These are phyloP conservation scores for Dryas alaskensis DNA, from an alignment of 306 rosid genomes.

Conservation along the genomic window DNA sequence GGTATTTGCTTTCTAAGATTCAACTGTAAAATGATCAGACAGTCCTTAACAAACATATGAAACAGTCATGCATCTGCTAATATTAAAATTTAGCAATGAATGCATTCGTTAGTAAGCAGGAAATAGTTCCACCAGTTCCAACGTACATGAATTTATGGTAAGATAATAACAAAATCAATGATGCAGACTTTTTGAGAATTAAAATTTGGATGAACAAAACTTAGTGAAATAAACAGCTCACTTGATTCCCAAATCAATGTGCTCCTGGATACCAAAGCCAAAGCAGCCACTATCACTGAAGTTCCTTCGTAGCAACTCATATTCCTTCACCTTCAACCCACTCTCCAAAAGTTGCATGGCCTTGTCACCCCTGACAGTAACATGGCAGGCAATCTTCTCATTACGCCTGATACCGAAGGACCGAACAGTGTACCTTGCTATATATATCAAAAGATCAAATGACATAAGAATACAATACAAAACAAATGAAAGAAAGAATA, in stretches of 20 bases:
- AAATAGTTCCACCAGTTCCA: background rate
- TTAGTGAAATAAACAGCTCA: conserved; percentile 28
- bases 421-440: conserved; percentile 78
- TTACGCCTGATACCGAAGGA: conserved; percentile 80
- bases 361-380: conserved; percentile 83
- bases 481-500: background rate
- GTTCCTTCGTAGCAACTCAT: conserved; percentile 72
- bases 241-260: conserved; percentile 83
- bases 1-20: background rate
- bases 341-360: conserved; percentile 88
- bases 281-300: conserved; percentile 84
- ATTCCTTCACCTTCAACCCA: conserved; percentile 82
- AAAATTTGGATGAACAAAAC: background rate
- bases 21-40: background rate
- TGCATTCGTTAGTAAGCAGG: background rate
- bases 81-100: background rate
- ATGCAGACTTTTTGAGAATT: background rate
- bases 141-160: background rate
- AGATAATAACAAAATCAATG: background rate
- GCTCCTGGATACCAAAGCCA: conserved; percentile 91
- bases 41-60: background rate
- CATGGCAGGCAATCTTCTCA: conserved; percentile 90
- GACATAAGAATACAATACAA: background rate
- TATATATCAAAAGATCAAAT: background rate
- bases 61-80: background rate